Conservation (phyloP, 75 land plant genomes). For the Isoetes taiwanensis region DNA sequence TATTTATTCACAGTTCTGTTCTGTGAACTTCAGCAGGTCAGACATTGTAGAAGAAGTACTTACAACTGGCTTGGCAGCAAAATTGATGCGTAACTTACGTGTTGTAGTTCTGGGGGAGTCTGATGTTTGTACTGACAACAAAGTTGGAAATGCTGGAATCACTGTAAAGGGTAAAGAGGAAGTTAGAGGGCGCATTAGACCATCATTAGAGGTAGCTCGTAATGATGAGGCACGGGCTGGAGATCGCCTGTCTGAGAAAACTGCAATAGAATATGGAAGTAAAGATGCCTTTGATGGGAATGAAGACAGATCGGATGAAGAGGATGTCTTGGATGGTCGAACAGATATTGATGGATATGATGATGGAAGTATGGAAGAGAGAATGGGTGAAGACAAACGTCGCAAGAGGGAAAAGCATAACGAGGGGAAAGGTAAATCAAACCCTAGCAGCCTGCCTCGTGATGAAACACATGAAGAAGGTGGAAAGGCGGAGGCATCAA, state of each 20-base stretch:
- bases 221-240: slow-evolving; percentile 25
- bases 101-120: slow-evolving; percentile 55
- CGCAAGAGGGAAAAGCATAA: slow-evolving; percentile 24
- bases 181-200: slow-evolving; percentile 29
- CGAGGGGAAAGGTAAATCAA: slow-evolving; percentile 39
- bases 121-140: slow-evolving; percentile 3
- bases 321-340: slow-evolving; percentile 25
- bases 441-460: slow-evolving; percentile 7
- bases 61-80: slow-evolving; percentile 66
- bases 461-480: slow-evolving; percentile 58
- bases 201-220: slow-evolving; percentile 28
- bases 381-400: slow-evolving; percentile 30
- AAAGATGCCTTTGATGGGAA: slow-evolving; percentile 23
- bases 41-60: slow-evolving; percentile 82
- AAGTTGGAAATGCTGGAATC: slow-evolving; percentile 19
- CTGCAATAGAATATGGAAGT: background rate
- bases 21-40: slow-evolving; percentile 31
- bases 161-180: slow-evolving; percentile 51
- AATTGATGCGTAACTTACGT: slow-evolving; percentile 90
- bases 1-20: background rate
- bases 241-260: slow-evolving; percentile 33
- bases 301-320: slow-evolving; percentile 24
- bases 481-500: slow-evolving; percentile 47
- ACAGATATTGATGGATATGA: slow-evolving; percentile 18
- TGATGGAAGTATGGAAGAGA: slow-evolving; percentile 18